Conservation (phyloP, 2,329 filamentous ascomycete species). For the Pleomassaria siparia region DNA sequence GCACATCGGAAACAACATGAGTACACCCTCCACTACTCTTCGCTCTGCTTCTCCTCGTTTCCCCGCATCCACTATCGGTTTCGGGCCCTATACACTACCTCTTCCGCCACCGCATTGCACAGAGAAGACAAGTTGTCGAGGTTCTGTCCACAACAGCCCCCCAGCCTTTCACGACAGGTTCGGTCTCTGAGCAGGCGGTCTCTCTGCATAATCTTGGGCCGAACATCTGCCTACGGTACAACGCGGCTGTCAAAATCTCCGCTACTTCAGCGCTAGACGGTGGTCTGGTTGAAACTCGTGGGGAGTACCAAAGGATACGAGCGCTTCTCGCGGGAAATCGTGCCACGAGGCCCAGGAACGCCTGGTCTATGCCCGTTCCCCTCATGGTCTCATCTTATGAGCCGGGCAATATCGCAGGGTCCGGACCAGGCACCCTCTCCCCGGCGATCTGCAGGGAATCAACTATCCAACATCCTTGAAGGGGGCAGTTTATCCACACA, state of each 20-base stretch:
- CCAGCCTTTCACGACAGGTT: constrained; percentile 3
- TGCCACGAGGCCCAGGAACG: neutral
- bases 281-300: neutral
- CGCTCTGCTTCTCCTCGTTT: neutral
- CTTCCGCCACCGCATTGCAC: constrained; percentile 8
- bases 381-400: neutral
- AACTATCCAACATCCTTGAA: neutral
- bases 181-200: constrained; percentile 5
- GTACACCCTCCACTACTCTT: neutral
- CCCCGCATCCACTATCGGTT: neutral
- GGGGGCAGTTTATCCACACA: neutral
- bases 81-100: neutral
- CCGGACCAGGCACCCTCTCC: neutral
- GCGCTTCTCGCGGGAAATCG: neutral
- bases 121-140: neutral
- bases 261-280: neutral
- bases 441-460: neutral
- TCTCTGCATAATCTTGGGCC: neutral
- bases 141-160: neutral
- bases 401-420: neutral
- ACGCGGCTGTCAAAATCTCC: constrained; percentile 30
- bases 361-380: neutral
- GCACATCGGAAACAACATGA: constrained; percentile 5
- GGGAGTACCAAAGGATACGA: neutral
- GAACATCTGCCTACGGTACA: constrained; percentile 14